Base-by-base conservation (phyloP, 2,329 filamentous ascomycete genomes). In the Ophiostoma tasmaniense region DNA sequence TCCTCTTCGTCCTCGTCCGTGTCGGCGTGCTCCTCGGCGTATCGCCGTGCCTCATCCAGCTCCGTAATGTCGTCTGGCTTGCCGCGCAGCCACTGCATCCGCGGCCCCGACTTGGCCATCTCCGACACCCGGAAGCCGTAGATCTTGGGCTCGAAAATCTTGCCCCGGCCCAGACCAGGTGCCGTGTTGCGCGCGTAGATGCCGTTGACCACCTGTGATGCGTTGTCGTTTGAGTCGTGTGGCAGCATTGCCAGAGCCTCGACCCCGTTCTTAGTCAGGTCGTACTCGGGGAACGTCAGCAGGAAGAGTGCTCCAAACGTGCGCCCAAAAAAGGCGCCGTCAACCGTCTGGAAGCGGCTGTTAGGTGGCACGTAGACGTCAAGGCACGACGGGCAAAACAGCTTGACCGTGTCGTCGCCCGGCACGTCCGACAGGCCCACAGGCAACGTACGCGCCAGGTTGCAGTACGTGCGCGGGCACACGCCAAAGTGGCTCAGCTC, bases 341-440 rank as follows among this genome's bases (percentile, higher is more conserved):
- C 95, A 42, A 99, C 95, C 2, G 92, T 94, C 79, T 98, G 95
- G 78, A 98, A 99, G 25, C 95, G 88, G 76, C 92, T 97, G 82
- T 98, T 99, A 55, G 95, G 95, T 3, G 95, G 95, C 0, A 95
- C 95, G 79, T 98, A 99, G 75, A 98, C 92, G 77, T 99, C 95
- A 73, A 97, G 87, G 79, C 95, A 99, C 71, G 92, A 93, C 2
- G 95, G 95, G 78, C 95, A 99, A 81, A 97, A 99, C 28, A 99
- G 87, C 82, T 99, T 99, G 76, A 99, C 95, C 0, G 95, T 99
- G 76, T 99, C 94, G 78, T 96, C 91, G 73, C 95, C 95, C 0
- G 95, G 94, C 65, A 94, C 95, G 79, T 99, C 95, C 70, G 92
- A 96, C 71, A 95, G 86, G 50, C 95, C 95, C 25, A 99, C 94